Evolutionary conservation across 345 rosid genomes (phyloP).

Genomic region (Ceriops zippeliana): DNA sequence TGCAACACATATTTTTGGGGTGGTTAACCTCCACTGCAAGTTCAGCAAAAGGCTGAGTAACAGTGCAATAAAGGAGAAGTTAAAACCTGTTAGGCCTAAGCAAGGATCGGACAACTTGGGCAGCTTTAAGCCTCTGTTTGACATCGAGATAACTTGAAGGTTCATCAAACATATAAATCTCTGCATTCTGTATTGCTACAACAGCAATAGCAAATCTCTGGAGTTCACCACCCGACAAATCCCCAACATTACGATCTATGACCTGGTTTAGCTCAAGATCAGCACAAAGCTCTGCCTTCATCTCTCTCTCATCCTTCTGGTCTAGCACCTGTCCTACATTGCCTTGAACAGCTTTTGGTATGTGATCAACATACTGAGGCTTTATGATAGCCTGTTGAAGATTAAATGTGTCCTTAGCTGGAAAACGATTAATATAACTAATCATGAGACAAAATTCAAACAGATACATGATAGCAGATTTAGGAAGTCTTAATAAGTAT

Average conservation of each 20-base stretch:
- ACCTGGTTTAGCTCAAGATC: conserved; percentile 93
- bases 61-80: conserved; percentile 3
- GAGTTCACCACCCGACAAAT: conserved; percentile 97
- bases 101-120: conserved; percentile 86
- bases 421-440: neutral
- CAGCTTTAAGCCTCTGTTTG: conserved; percentile 96
- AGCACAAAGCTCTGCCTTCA: conserved; percentile 67
- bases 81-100: conserved; percentile 81
- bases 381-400: conserved; percentile 75
- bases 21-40: neutral
- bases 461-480: neutral
- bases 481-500: neutral
- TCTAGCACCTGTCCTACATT: conserved; percentile 94
- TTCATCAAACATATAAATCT: conserved; percentile 98
- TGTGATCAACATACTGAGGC: conserved; percentile 99
- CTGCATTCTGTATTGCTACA: conserved; percentile 94
- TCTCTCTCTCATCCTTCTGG: conserved; percentile 79
- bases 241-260: conserved; percentile 83
- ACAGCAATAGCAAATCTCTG: conserved; percentile 98
- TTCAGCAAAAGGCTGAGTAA: neutral
- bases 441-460: neutral
- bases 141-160: conserved; percentile 99
- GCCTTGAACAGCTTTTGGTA: conserved; percentile 91
- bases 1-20: conserved; percentile 30
- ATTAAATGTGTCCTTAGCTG: conserved; percentile 9